phyloP scores from a whole-genome alignment of 495 filamentous ascomycete species.

The Xylaria scruposa region DNA sequence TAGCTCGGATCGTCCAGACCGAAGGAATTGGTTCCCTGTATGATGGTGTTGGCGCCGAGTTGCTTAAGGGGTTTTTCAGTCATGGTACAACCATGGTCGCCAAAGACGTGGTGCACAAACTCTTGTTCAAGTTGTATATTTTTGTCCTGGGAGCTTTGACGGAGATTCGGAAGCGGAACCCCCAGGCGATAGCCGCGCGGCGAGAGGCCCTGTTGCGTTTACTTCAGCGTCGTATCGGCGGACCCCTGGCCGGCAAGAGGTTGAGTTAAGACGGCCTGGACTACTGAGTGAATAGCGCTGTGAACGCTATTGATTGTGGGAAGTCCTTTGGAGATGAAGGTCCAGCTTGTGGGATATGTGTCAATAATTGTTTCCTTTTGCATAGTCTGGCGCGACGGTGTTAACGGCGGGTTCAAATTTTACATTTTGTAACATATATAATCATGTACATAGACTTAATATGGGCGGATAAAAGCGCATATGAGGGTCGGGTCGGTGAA shows the following conservation, averaged over 20 bases:
- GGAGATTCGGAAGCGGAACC: slow-evolving; percentile 28
- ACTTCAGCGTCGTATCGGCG: slow-evolving; percentile 25
- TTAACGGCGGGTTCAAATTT: neutral
- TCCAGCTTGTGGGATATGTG: neutral
- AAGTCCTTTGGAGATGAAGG: neutral
- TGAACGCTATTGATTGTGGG: neutral
- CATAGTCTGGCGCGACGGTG: neutral
- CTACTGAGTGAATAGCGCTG: neutral
- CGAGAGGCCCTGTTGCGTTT: slow-evolving; percentile 16
- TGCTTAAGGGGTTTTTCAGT: slow-evolving; percentile 84
- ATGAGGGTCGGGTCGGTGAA: neutral
- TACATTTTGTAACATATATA: slow-evolving; percentile 1
- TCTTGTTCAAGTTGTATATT: slow-evolving; percentile 74
- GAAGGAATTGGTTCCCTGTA: slow-evolving; percentile 79
- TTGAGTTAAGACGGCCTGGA: neutral
- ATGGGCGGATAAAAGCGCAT: neutral
- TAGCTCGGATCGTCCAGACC: slow-evolving; percentile 65
- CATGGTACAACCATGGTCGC: slow-evolving; percentile 91
- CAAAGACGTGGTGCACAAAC: slow-evolving; percentile 80
- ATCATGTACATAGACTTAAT: neutral
- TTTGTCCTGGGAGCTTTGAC: slow-evolving; percentile 47
- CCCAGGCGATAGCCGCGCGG: neutral
- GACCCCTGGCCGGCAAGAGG: neutral
- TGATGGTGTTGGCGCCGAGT: slow-evolving; percentile 75
- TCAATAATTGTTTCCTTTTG: neutral